These are phyloP conservation scores for Agastache rugosa DNA, from an alignment of 257 asterid species.

Conservation along the genomic window DNA sequence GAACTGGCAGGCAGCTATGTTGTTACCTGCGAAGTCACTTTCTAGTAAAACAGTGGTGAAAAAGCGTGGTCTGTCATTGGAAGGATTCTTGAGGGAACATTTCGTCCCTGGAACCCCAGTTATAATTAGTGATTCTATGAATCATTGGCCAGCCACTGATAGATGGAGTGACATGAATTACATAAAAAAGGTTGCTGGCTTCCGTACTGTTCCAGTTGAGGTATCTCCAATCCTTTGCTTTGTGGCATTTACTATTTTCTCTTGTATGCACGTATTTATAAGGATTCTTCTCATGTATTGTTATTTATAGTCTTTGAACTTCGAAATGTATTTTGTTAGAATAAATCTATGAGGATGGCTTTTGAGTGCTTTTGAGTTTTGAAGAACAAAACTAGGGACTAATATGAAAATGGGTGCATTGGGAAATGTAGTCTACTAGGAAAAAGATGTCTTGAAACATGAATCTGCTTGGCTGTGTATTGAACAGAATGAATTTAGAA, in stretches of 20 bases:
- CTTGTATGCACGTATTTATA: background rate
- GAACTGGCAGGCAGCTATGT: constrained; percentile 46
- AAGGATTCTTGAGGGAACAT: constrained; percentile 59
- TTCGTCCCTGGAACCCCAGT: constrained; percentile 52
- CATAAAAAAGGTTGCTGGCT: constrained; percentile 80
- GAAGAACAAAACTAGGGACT: background rate
- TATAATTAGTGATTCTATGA: constrained; percentile 81
- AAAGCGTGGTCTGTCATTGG: constrained; percentile 51
- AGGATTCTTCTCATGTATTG: background rate
- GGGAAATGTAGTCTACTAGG: background rate
- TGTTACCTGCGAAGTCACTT: constrained; percentile 54
- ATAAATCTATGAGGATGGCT: background rate
- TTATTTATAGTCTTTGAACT: constrained; percentile 8
- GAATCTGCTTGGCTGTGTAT: constrained; percentile 11
- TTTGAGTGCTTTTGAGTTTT: background rate
- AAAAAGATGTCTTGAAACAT: background rate
- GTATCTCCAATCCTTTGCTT: constrained; percentile 46
- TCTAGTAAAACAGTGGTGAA: constrained; percentile 45
- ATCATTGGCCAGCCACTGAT: constrained; percentile 90
- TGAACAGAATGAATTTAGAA: background rate
- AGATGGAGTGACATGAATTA: constrained; percentile 87
- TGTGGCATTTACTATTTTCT: background rate
- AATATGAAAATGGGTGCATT: constrained; percentile 14
- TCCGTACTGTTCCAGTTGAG: constrained; percentile 98
- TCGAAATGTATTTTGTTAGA: background rate